Evolutionary conservation across 768 basidiomycete species (phyloP), one percentile per base, ranked within the genome.

Genomic region (Albatrellus ellisii): DNA sequence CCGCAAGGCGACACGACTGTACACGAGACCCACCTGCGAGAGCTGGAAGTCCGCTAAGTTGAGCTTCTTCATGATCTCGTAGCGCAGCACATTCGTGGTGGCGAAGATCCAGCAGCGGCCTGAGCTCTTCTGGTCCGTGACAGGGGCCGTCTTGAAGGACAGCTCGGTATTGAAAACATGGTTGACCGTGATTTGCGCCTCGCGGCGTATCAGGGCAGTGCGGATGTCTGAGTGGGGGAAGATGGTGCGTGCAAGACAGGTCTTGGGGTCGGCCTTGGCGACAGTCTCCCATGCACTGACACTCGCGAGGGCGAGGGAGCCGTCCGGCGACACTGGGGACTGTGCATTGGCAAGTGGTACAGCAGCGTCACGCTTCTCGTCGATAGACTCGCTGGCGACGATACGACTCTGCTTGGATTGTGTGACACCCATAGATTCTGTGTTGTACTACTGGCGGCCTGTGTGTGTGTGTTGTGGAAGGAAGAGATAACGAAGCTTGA

Each of bases 21-120:
- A 11, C 2, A 17, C 4, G 11, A 25, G 17, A 54, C 67, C 20
- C 33, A 76, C 83, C 68, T 94, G 92, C 10, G 86, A 90, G 15
- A 92, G 74, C 62, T 98, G 78, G 62, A 97, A 94, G 31, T 94
- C 86, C 45, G 73, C 77, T 31, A 97, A 65, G 54, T 82, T 84
- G 49, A 90, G 70, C 53, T 77, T 77, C 69, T 83, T 83, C 76
- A 88, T 85, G 49, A 91, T 68, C 39, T 77, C 73, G 61, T 86
- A 84, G 32, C 91, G 70, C 45, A 90, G 66, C 20, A 89, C 73
- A 59, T 89, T 88, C 47, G 88, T 91, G 6, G 87, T 85, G 2
- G 91, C 86, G 58, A 97, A 97, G 6, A 95, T 68, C 92, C 94
- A 98, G 65, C 92, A 98, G 36, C 92, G 68, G 1, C 92, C 92